Conservation (phyloP, 805 yeast genomes). For the Saturnispora halmiae region DNA sequence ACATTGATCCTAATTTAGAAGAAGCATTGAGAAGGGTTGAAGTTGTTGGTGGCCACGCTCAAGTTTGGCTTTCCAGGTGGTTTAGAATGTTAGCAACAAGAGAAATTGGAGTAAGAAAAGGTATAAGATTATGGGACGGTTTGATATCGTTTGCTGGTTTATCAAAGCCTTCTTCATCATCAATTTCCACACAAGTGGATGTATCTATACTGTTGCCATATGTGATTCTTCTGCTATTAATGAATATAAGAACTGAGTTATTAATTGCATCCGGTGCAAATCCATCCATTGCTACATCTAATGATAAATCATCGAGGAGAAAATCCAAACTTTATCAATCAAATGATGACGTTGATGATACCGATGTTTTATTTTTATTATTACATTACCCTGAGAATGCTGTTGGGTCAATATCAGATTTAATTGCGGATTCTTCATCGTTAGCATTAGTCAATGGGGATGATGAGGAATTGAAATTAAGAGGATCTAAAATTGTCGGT, state of each 20-base stretch:
- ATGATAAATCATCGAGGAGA: not conserved
- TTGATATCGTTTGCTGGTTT: constrained; percentile 25
- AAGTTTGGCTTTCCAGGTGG: constrained; percentile 48
- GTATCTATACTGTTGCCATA: constrained; percentile 29
- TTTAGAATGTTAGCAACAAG: constrained; percentile 38
- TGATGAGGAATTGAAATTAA: constrained; percentile 4
- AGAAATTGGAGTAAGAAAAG: constrained; percentile 35
- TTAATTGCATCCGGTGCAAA: constrained; percentile 9
- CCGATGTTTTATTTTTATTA: constrained; percentile 40
- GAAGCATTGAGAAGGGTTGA: constrained; percentile 10
- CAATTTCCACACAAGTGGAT: constrained; percentile 2
- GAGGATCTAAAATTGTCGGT: constrained; percentile 4
- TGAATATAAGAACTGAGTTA: constrained; percentile 12
- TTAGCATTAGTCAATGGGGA: constrained; percentile 9
- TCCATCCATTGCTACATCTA: not conserved
- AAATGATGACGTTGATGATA: constrained; percentile 32
- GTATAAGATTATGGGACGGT: constrained; percentile 42
- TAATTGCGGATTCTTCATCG: constrained; percentile 7
- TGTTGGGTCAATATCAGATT: constrained; percentile 5
- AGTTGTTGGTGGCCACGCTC: constrained; percentile 25
- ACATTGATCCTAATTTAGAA: constrained; percentile 31
- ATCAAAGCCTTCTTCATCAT: constrained; percentile 2
- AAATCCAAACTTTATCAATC: not conserved
- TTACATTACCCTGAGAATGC: constrained; percentile 38
- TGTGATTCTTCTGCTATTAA: constrained; percentile 34